Base-by-base conservation (phyloP, 768 basidiomycete species). In the Rhizopogon vesiculosus region DNA sequence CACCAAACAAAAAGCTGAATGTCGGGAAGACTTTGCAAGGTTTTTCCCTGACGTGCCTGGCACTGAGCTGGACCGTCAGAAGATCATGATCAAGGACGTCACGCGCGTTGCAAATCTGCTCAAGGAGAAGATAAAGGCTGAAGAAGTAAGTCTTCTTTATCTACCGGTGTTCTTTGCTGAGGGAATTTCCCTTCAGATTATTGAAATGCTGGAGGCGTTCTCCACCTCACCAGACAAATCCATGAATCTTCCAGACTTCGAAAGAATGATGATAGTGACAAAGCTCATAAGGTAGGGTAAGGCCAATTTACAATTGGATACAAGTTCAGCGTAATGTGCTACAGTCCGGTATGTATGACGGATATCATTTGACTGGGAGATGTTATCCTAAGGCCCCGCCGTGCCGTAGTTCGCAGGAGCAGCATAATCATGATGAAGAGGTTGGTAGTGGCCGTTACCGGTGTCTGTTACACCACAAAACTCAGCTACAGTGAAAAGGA, bases 161-260 rank as follows among this genome's bases (percentile, higher is more conserved):
- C 18, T 49, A 6, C 12, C 5, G 2, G 9, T 62, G 1, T 41
- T 7, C 42, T 19, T 42, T 42, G 10, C 54, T 57, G n/a, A 61
- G 41, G 48, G 29, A 10, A 39, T 38, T 45, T n/a, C 12, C 53
- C 43, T 29, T 53, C 42, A 92, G 91, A 85, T 90, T 61, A 61
- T 85, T 3, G 89, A 91, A 55, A 93, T 92, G 90, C 73, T 93
- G 1, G 78, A 81, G n/a, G 77, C 78, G 51, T 93, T 90, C 64
- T 89, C 91, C 1, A 82, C 79, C 0, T 79, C 82, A 0, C 72
- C 79, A 0, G 90, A 92, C 67, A 84, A 83, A 64, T 79, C 87
- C 3, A 78, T 93, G 74, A 70, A 69, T 54, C 74, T 91, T 35
- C 68, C 72, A 13, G 89, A 92, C 66, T 93, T 93, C 62, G 81